These are phyloP conservation scores for Dictyostelium brefeldianum DNA, from an alignment of 78 protist genomes.

Conservation along the genomic window DNA sequence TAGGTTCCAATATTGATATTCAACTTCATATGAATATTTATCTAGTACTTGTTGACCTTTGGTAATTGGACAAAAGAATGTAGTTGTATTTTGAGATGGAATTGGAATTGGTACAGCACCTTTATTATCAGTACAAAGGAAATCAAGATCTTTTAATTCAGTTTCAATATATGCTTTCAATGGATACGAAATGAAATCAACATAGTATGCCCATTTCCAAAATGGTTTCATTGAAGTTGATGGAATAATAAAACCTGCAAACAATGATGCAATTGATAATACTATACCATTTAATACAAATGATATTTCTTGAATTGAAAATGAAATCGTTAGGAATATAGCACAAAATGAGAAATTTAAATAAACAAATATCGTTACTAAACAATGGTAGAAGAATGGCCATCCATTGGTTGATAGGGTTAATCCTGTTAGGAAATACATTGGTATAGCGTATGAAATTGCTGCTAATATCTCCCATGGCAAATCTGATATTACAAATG, in stretches of 20 bases:
- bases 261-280: conserved; percentile 24
- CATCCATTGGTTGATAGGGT: neutral
- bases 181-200: conserved; percentile 39
- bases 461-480: conserved; percentile 1
- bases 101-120: conserved; percentile 62
- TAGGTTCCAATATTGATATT: conserved; percentile 15
- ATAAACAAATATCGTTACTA: neutral
- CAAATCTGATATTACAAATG: conserved; percentile 18
- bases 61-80: conserved; percentile 39
- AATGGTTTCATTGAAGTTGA: conserved; percentile 25
- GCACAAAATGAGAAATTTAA: neutral
- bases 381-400: conserved; percentile 45
- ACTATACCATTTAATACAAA: neutral
- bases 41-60: conserved; percentile 11
- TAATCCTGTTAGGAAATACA: conserved; percentile 27
- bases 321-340: neutral
- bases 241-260: conserved; percentile 67
- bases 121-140: conserved; percentile 50
- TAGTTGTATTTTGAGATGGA: conserved; percentile 1
- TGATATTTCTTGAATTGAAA: conserved; percentile 42
- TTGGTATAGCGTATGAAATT: neutral
- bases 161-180: conserved; percentile 31
- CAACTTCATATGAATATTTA: neutral
- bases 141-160: conserved; percentile 44
- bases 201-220: conserved; percentile 71